These are phyloP conservation scores for Insectozyma bohioensis DNA, from an alignment of 1,139 yeast species.

Conservation along the genomic window DNA sequence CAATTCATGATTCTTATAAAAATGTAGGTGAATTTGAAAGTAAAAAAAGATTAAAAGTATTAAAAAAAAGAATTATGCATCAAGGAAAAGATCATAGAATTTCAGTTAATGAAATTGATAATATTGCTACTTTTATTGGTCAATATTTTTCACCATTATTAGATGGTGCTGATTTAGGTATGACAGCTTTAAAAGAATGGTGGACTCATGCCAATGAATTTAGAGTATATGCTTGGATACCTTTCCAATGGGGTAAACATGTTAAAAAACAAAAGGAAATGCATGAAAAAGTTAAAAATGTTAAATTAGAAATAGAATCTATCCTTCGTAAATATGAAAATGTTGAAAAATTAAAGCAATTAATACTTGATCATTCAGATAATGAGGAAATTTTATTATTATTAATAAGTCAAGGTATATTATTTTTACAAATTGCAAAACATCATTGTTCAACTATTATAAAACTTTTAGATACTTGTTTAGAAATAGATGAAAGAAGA, in stretches of 20 bases:
- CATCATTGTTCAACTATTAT: conserved; percentile 18
- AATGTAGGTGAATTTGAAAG: conserved; percentile 34
- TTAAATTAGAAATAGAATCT: conserved; percentile 12
- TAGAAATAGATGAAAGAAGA: conserved; percentile 25
- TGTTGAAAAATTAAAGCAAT: conserved; percentile 15
- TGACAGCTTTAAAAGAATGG: conserved; percentile 26
- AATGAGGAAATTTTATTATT: conserved; percentile 29
- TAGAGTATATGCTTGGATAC: conserved; percentile 23
- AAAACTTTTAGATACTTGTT: conserved; percentile 25
- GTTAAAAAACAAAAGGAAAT: conserved; percentile 18
- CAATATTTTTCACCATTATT: conserved; percentile 21
- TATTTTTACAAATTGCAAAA: conserved; percentile 23
- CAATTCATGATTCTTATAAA: conserved; percentile 30
- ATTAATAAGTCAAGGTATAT: conserved; percentile 28
- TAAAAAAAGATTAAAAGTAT: conserved; percentile 20
- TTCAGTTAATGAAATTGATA: conserved; percentile 25
- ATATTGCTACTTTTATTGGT: conserved; percentile 21
- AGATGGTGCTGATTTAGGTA: conserved; percentile 19
- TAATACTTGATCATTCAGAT: conserved; percentile 15
- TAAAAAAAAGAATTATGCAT: conserved; percentile 22
- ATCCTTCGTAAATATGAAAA: conserved; percentile 15
- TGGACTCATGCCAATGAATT: conserved; percentile 30
- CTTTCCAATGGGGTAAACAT: conserved; percentile 16
- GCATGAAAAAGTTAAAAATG: conserved; percentile 17
- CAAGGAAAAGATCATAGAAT: conserved; percentile 17